Evolutionary conservation across 805 yeast genomes (phyloP).

Genomic region (Candida coleopterorum): DNA sequence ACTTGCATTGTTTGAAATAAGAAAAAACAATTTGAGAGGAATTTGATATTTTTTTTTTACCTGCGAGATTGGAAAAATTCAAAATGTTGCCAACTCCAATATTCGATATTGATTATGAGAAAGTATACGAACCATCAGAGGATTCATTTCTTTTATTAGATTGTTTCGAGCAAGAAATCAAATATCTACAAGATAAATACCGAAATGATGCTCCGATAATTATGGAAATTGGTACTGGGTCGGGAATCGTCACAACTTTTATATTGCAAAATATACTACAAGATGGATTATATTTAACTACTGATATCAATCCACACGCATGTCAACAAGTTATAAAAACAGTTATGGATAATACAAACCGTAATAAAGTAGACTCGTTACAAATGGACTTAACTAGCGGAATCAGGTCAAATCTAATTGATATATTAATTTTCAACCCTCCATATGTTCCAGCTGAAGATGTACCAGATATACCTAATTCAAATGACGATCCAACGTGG

Average conservation of each 20-base stretch:
- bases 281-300: conserved; percentile 51
- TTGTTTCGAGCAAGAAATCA: conserved; percentile 59
- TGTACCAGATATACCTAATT: conserved; percentile 57
- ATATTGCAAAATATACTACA: conserved; percentile 54
- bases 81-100: conserved; percentile 82
- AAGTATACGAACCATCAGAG: conserved; percentile 92
- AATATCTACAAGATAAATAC: conserved; percentile 22
- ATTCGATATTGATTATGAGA: conserved; percentile 50
- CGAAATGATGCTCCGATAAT: conserved; percentile 44
- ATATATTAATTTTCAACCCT: conserved; percentile 83
- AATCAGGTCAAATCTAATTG: conserved; percentile 46
- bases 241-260: conserved; percentile 85
- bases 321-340: conserved; percentile 41
- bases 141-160: conserved; percentile 86
- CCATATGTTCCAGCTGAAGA: conserved; percentile 91
- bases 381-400: conserved; percentile 57
- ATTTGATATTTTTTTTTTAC: conserved; percentile 4
- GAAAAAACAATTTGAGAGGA: too few species aligned
- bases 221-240: conserved; percentile 86
- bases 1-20: conserved; percentile 60
- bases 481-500: conserved; percentile 56
- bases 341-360: conserved; percentile 15
- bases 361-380: conserved; percentile 19
- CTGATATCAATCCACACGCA: conserved; percentile 81
- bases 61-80: neutral